Conservation (phyloP, 1,139 yeast species). For the Zygotorulaspora mrakii region DNA sequence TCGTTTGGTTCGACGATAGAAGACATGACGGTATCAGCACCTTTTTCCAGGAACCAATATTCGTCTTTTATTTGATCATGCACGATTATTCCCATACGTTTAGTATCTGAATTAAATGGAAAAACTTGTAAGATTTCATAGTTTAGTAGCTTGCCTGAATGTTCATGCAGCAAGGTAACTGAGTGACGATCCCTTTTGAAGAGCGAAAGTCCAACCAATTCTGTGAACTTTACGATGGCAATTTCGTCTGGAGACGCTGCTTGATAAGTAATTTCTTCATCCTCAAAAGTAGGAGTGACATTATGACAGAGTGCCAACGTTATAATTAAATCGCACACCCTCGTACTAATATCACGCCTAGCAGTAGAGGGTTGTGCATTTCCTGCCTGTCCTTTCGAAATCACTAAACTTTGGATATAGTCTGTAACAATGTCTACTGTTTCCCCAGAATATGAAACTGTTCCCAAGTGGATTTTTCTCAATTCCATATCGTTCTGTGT, state of each 20-base stretch:
- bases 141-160: constrained; percentile 49
- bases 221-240: constrained; percentile 93
- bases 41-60: constrained; percentile 82
- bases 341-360: constrained; percentile 63
- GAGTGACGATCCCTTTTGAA: constrained; percentile 76
- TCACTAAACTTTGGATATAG: constrained; percentile 45
- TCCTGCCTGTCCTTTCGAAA: constrained; percentile 14
- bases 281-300: constrained; percentile 83
- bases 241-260: constrained; percentile 99
- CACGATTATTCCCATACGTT: constrained; percentile 91
- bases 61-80: constrained; percentile 61
- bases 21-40: constrained; percentile 97
- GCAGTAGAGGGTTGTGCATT: constrained; percentile 37
- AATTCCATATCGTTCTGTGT: constrained; percentile 98
- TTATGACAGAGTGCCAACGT: constrained; percentile 92
- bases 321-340: constrained; percentile 74
- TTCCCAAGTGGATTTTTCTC: constrained; percentile 87
- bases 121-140: constrained; percentile 77
- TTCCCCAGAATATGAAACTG: constrained; percentile 88
- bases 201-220: constrained; percentile 74
- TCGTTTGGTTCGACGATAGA: constrained; percentile 78
- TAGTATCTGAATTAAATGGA: constrained; percentile 93
- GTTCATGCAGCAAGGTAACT: constrained; percentile 61
- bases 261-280: constrained; percentile 70
- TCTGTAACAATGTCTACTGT: constrained; percentile 84